Evolutionary conservation across 2,329 filamentous ascomycete genomes (phyloP).

Genomic region (Colletotrichum liaoningense): DNA sequence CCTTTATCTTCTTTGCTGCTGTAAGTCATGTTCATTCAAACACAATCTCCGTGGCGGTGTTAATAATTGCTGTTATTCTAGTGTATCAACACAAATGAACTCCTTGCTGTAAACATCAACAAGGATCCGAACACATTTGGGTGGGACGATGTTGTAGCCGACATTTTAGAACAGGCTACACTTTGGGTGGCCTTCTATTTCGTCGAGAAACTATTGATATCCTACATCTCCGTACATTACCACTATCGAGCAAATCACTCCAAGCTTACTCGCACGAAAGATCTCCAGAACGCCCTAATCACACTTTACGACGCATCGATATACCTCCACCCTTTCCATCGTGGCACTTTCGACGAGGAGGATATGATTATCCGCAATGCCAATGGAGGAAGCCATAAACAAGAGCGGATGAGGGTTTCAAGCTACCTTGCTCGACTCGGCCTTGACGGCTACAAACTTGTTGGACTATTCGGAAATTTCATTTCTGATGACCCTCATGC

Average conservation of each 20-base stretch:
- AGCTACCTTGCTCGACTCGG: constrained; percentile 41
- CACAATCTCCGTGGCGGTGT: no score
- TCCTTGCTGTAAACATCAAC: constrained; percentile 36
- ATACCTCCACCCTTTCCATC: constrained; percentile 39
- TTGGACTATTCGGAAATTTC: constrained; percentile 43
- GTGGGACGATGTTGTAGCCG: constrained; percentile 24
- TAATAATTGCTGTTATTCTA: not conserved
- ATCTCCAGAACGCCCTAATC: constrained; percentile 43
- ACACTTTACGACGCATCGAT: constrained; percentile 42
- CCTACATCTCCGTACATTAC: constrained; percentile 44
- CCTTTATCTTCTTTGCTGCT: constrained; percentile 32
- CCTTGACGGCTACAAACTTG: constrained; percentile 41
- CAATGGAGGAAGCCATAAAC: constrained; percentile 39
- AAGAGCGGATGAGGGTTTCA: constrained; percentile 39
- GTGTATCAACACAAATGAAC: constrained; percentile 35
- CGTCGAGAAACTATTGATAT: constrained; percentile 43
- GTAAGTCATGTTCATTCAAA: constrained; percentile 15
- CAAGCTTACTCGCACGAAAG: constrained; percentile 35
- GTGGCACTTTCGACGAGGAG: constrained; percentile 38
- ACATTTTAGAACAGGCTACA: constrained; percentile 12
- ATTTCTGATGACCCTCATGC: constrained; percentile 38
- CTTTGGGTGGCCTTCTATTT: constrained; percentile 44
- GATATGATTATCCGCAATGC: constrained; percentile 42
- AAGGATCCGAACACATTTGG: constrained; percentile 13
- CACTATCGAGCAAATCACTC: constrained; percentile 41